A percentile compares a stretch with the other conserved stretches of the same genome.
Evolutionary conservation across 2,329 filamentous ascomycete genomes (phyloP).

Genomic region (Tolypocladium album): DNA sequence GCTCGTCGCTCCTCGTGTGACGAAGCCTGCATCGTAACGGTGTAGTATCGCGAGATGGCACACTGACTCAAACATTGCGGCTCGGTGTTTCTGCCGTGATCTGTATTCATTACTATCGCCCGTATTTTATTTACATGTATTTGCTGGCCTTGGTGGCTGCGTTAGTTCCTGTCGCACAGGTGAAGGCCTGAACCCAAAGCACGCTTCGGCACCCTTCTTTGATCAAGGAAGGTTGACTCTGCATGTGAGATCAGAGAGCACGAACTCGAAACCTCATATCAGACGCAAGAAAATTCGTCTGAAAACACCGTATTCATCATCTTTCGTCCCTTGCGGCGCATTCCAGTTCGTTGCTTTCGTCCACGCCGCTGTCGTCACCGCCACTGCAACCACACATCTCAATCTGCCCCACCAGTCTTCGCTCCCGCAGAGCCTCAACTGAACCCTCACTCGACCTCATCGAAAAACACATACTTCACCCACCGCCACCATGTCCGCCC

Average conservation of each 20-base stretch:
- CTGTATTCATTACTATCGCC: background rate
- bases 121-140: background rate
- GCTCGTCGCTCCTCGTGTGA: background rate
- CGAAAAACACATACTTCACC: slow-evolving; percentile 1
- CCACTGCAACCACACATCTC: background rate
- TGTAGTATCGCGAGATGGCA: background rate
- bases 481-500: slow-evolving; percentile 17
- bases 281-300: background rate
- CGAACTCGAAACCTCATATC: background rate
- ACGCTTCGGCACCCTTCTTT: background rate
- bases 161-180: background rate
- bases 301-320: background rate
- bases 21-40: background rate
- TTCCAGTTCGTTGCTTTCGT: background rate
- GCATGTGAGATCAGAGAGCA: background rate
- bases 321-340: background rate
- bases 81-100: background rate
- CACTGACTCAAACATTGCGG: background rate
- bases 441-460: background rate
- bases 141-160: background rate
- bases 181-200: background rate
- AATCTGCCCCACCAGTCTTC: background rate
- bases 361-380: background rate
- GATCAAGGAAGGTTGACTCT: background rate
- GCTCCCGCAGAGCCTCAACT: background rate